Conservation (phyloP, 1,139 yeast species). For the Williopsis jadinii region DNA sequence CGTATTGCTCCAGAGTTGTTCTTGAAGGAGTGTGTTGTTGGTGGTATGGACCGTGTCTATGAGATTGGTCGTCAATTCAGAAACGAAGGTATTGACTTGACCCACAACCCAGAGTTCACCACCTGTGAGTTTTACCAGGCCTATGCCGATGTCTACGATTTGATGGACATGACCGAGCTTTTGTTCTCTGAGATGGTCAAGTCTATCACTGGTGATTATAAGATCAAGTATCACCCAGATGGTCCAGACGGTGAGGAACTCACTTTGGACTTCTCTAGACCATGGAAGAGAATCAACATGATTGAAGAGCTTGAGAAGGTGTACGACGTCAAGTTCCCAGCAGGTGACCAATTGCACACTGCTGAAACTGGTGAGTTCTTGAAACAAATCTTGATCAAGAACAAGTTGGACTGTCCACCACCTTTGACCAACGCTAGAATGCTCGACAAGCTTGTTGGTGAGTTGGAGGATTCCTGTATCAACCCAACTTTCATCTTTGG, state of each 20-base stretch:
- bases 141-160: conserved; percentile 86
- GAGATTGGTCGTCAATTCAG: conserved; percentile 99
- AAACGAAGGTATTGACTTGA: conserved; percentile 96
- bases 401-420: conserved; percentile 88
- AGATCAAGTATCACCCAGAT: conserved; percentile 83
- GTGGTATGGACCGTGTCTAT: conserved; percentile 97
- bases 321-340: conserved; percentile 84
- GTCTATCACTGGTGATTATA: conserved; percentile 84
- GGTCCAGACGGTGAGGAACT: conserved; percentile 65
- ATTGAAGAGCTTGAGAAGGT: conserved; percentile 89
- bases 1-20: conserved; percentile 98
- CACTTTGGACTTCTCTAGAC: conserved; percentile 85
- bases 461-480: conserved; percentile 84
- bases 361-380: conserved; percentile 89
- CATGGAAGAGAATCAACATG: conserved; percentile 98
- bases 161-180: conserved; percentile 95
- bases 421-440: conserved; percentile 98
- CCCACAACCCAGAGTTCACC: conserved; percentile 98
- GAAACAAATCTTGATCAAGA: conserved; percentile 68
- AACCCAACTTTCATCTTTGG: conserved; percentile 98
- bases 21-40: conserved; percentile 94
- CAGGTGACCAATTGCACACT: conserved; percentile 93
- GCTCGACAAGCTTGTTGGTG: conserved; percentile 97
- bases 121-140: conserved; percentile 97
- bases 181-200: conserved; percentile 97